Base-by-base conservation (phyloP, 352 stramenopile genomes). In the Pythium dissimile region DNA sequence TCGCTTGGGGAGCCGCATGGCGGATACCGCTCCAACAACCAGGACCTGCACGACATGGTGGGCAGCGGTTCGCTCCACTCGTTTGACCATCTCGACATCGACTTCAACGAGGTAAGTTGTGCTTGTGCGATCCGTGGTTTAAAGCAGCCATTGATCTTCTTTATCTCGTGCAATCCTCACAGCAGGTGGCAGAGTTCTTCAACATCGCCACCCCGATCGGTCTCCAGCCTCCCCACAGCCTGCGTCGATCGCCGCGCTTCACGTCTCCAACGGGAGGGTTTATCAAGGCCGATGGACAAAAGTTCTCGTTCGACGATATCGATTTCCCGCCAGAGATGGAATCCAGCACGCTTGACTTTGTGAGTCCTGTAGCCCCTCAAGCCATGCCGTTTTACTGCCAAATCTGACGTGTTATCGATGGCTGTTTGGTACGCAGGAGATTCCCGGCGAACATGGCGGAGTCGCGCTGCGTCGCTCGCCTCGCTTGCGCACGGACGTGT, bases 101-200 rank as follows among this genome's bases (percentile, higher is more conserved):
- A 94, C 59, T 91, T 94, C 51, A 92, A 90, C 53, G 84, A 58
- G 50, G 50, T 58, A 30, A 18, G 39, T 1, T 45, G n/a, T n/a
- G n/a, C n/a, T n/a, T n/a, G n/a, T n/a, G n/a, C n/a, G n/a, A n/a
- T n/a, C n/a, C n/a, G n/a, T n/a, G n/a, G n/a, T n/a, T n/a, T n/a
- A n/a, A n/a, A n/a, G n/a, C n/a, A n/a, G n/a, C 32, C 2, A 4
- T 44, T 11, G 16, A 1, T 26, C 8, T 24, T 13, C 20, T 18
- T 18, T 26, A 28, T 18, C 24, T 39, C 13, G 54, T 30, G 31
- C 15, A 66, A 21, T 52, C 3, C 21, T 26, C 7, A 41, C 50
- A 90, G 75, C 84, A 93, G 80, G 81, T 93, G 12, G 77, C 84
- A 21, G 84, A 93, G 64, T 84, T 94, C 42, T 92, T 94, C 56